Evolutionary conservation across 169 alveolate species (phyloP).

Genomic region (Eimeria acervulina): DNA sequence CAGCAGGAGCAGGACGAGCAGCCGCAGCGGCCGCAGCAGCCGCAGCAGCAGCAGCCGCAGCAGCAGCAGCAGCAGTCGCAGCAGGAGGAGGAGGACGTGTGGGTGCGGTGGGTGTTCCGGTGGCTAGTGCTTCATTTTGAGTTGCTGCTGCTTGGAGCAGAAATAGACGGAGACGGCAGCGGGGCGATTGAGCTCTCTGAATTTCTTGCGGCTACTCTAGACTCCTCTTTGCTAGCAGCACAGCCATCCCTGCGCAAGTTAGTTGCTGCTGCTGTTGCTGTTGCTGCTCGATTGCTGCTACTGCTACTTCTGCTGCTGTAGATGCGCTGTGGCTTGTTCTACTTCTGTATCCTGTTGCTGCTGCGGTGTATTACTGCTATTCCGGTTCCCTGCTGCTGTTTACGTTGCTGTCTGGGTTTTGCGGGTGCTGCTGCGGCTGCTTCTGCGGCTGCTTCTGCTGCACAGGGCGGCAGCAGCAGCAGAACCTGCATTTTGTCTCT

Average conservation of each 20-base stretch:
- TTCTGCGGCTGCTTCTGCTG: neutral
- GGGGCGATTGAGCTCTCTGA: conserved; percentile 62
- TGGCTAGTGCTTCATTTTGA: conserved; percentile 50
- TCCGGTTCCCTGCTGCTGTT: neutral
- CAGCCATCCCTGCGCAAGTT: conserved; percentile 59
- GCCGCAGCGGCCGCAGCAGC: neutral
- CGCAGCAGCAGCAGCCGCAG: neutral
- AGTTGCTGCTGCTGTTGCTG: neutral
- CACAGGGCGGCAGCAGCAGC: too few species aligned
- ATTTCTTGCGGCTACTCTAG: conserved; percentile 53
- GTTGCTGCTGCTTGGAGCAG: conserved; percentile 20
- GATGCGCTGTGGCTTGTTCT: too few species aligned
- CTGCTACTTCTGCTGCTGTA: neutral
- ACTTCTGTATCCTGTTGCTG: too few species aligned
- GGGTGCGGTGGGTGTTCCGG: conserved; percentile 30
- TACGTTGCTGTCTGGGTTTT: neutral
- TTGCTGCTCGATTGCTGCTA: too few species aligned
- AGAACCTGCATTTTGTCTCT: too few species aligned
- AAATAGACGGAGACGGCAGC: conserved; percentile 45
- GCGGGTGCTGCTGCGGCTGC: conserved; percentile 7
- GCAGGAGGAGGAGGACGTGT: neutral
- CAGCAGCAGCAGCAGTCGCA: neutral
- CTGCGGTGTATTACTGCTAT: neutral
- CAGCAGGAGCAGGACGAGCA: neutral
- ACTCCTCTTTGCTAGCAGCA: conserved; percentile 33